Evolutionary conservation across 2,329 filamentous ascomycete genomes (phyloP).

Genomic region (Monosporascus sp.): DNA sequence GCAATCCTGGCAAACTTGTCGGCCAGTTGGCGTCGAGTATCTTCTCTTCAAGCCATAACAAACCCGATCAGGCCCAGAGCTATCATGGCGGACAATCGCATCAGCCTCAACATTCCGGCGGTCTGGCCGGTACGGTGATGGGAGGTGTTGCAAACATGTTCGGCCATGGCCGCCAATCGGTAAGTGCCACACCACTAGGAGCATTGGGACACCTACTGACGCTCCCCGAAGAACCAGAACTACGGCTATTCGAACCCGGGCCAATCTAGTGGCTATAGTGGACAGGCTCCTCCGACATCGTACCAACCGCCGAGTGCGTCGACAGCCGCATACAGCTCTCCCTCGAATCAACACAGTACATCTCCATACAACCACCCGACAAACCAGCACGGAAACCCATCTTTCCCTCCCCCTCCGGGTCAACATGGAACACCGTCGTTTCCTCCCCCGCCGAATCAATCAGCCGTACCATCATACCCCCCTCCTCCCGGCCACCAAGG

Average conservation of each 20-base stretch:
- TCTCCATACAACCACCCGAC: constrained; percentile 15
- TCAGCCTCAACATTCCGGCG: constrained; percentile 37
- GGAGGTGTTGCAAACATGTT: constrained; percentile 50
- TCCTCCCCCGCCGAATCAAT: constrained; percentile 9
- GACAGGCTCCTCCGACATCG: constrained; percentile 57
- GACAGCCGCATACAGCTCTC: constrained; percentile 24
- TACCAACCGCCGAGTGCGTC: constrained; percentile 43
- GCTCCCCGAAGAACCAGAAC: constrained; percentile 42
- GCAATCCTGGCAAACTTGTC: constrained; percentile 46
- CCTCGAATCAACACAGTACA: constrained; percentile 22
- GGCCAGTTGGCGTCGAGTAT: constrained; percentile 52
- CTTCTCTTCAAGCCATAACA: constrained; percentile 42
- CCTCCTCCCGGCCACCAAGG: constrained; percentile 24
- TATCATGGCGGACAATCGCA: constrained; percentile 14
- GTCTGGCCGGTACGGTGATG: constrained; percentile 49
- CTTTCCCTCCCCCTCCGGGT: constrained; percentile 16
- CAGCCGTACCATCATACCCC: constrained; percentile 16
- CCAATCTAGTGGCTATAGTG: constrained; percentile 53
- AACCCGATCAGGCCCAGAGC: constrained; percentile 41
- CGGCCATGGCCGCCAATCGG: constrained; percentile 36
- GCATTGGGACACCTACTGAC: constrained; percentile 11
- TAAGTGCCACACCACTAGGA: constrained; percentile 21
- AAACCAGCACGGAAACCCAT: constrained; percentile 19
- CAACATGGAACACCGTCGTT: constrained; percentile 17
- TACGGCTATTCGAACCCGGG: constrained; percentile 60